Evolutionary conservation across 1,284 basidiomycete species (phyloP).

Genomic region (Moniliophthora roreri): DNA sequence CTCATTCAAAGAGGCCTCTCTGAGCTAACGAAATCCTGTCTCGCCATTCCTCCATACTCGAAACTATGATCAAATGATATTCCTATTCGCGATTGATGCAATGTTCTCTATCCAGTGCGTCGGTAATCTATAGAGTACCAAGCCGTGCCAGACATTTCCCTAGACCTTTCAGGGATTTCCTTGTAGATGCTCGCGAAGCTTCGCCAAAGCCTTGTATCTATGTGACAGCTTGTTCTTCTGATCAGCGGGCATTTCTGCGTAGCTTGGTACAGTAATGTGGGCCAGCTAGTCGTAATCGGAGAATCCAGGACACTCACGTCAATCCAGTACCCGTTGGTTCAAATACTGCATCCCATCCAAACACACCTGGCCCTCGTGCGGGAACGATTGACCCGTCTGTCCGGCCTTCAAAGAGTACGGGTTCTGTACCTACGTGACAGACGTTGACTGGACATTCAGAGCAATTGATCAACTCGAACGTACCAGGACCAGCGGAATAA

Average conservation of each 20-base stretch:
- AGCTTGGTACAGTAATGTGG: constrained; percentile 45
- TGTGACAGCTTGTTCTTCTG: constrained; percentile 92
- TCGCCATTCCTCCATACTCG: no score
- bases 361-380: constrained; percentile 74
- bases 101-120: no score
- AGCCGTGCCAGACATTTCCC: no score
- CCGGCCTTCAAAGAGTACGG: constrained; percentile 89
- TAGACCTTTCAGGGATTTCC: not conserved
- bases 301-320: constrained; percentile 56
- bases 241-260: constrained; percentile 89
- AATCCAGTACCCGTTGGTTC: constrained; percentile 73
- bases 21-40: no score
- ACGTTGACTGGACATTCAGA: not conserved
- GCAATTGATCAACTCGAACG: not conserved
- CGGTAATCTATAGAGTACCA: no score
- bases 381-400: constrained; percentile 90
- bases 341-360: constrained; percentile 93
- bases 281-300: not conserved
- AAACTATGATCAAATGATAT: no score
- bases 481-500: constrained; percentile 82
- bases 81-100: no score
- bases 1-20: no score
- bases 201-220: constrained; percentile 84
- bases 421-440: constrained; percentile 46
- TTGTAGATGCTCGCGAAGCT: constrained; percentile 71